These are phyloP conservation scores for Lyophyllum semitale DNA, from an alignment of 768 basidiomycete genomes.

Conservation along the genomic window DNA sequence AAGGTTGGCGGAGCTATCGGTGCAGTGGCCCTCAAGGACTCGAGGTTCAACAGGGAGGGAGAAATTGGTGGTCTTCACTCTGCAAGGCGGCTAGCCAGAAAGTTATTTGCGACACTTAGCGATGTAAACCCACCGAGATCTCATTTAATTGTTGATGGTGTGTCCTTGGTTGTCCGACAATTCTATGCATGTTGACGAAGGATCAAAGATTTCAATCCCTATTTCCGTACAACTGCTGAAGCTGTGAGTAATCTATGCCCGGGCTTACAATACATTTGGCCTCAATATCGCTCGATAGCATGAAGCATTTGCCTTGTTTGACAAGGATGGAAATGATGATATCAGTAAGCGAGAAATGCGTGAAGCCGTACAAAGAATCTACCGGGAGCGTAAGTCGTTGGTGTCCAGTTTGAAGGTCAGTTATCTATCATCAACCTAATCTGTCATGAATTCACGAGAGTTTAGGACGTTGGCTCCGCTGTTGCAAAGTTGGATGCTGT, in stretches of 20 bases:
- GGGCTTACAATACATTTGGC: constrained; percentile 1
- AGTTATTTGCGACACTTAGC: constrained; percentile 64
- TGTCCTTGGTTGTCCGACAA: constrained; percentile 8
- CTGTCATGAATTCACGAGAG: not conserved
- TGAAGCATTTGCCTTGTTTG: constrained; percentile 70
- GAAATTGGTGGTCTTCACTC: constrained; percentile 61
- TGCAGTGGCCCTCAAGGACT: constrained; percentile 70
- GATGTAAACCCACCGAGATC: constrained; percentile 59
- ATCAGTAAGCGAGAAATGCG: constrained; percentile 80
- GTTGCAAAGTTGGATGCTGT: constrained; percentile 82
- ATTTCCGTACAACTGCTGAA: constrained; percentile 71
- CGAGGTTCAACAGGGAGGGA: constrained; percentile 56
- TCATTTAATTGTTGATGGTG: constrained; percentile 70
- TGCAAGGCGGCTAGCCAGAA: constrained; percentile 66
- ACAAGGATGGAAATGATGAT: constrained; percentile 84
- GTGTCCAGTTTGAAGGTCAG: constrained; percentile 68
- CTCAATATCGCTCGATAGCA: constrained; percentile 39
- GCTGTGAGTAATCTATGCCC: constrained; percentile 53
- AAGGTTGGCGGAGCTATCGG: constrained; percentile 64
- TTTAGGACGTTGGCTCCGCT: constrained; percentile 68
- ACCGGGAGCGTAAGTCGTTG: constrained; percentile 73
- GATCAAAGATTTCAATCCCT: constrained; percentile 71
- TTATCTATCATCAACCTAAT: not conserved
- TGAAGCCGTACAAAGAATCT: constrained; percentile 79
- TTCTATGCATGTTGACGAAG: not conserved